Base-by-base conservation (phyloP, 2,329 filamentous ascomycete species). In the Pyrenochaeta sp. region DNA sequence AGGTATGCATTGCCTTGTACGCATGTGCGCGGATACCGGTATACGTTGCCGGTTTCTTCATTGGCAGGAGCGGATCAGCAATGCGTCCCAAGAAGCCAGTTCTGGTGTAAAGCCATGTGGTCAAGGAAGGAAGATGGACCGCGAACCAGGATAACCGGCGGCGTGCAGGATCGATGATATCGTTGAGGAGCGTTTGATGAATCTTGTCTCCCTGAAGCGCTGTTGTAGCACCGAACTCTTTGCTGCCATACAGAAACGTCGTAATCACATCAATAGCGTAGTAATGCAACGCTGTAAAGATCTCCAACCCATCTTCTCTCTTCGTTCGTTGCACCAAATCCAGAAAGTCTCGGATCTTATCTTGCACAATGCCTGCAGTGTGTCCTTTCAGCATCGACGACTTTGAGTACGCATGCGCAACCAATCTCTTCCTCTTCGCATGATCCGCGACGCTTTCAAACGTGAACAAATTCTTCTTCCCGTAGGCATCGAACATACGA, bases 401-500 rank as follows among this genome's bases (percentile, higher is more conserved):
- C 51, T 85, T 86, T 1, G 83, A 80, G 50, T 85, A 86, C 0
- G 80, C 78, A 52, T 84, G 80, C 3, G 79, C 77, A 21, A 85
- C 51, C 0, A 84, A 53, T 58, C 83, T 85, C 71, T 85, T 85
- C 15, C 83, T 68, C 1, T 81, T 76, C 0, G 74, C 75, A 63
- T 85, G 82, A 2, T 76, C 71, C 27, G 74, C 75, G 0, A 72
- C 71, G 0, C 75, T 71, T 6, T 72, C 69, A 54, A 85, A 84
- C 0, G 81, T 82, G 62, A 85, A 85, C 2, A 85, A 60, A 47
- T 85, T 84, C 63, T 78, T 78, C 9, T 74, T 72, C 0, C 81
- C 81, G 44, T 83, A 84, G 0, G 78, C 80, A 56, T 84, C 81
- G 52, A 85, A 85, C 79, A 85, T 84, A 39, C 78, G 76, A 49